Conservation (phyloP, 768 basidiomycete genomes). For the Mycena albidolilacea region DNA sequence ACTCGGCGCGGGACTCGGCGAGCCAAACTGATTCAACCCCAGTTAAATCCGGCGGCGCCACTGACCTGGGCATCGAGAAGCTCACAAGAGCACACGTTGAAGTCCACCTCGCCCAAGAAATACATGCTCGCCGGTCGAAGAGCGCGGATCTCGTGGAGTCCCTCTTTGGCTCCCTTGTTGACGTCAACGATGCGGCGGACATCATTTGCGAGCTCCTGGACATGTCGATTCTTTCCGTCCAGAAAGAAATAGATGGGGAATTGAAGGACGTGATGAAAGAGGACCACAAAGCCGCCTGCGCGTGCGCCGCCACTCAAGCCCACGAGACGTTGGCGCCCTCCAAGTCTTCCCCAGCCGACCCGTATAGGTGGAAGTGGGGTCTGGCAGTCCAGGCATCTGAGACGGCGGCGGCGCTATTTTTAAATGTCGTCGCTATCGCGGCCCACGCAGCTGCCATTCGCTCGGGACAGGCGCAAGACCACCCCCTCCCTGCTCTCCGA, state of each 20-base stretch:
- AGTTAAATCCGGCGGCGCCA: slow-evolving; percentile 11
- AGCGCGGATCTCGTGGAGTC: slow-evolving; percentile 22
- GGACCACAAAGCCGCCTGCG: slow-evolving; percentile 21
- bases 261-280: background rate
- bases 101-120: slow-evolving; percentile 3
- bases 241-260: background rate
- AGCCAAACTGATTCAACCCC: slow-evolving; percentile 5
- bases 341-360: slow-evolving; percentile 4
- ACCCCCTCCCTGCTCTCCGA: slow-evolving; percentile 16
- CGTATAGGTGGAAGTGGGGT: slow-evolving; percentile 27
- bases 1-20: slow-evolving; percentile 10
- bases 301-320: slow-evolving; percentile 12
- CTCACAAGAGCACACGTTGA: slow-evolving; percentile 3
- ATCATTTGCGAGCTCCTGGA: slow-evolving; percentile 18
- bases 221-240: slow-evolving; percentile 15
- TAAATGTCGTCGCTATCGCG: slow-evolving; percentile 29
- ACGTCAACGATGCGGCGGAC: slow-evolving; percentile 14
- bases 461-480: slow-evolving; percentile 1
- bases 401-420: slow-evolving; percentile 3
- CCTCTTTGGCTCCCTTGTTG: slow-evolving; percentile 24
- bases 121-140: slow-evolving; percentile 11
- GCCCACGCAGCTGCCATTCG: slow-evolving; percentile 26
- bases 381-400: slow-evolving; percentile 15
- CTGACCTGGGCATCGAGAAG: slow-evolving; percentile 13
- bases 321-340: slow-evolving; percentile 17